A percentile compares a stretch with the other conserved stretches of the same genome.
Evolutionary conservation across 2,329 filamentous ascomycete genomes (phyloP).

Genomic region (Verruconis gallopava): DNA sequence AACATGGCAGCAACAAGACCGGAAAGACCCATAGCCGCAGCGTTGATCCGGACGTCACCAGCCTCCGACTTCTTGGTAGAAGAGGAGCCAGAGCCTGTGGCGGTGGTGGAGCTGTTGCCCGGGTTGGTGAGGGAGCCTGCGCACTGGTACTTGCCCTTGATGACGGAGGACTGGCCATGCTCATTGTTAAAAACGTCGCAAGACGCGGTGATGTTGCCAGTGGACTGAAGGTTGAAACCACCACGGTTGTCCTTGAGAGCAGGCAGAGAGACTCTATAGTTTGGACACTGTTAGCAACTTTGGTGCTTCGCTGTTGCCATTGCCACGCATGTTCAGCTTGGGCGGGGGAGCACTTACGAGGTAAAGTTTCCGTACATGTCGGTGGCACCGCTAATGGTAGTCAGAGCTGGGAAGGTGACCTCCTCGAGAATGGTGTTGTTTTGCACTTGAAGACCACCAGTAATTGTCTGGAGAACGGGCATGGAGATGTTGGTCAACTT

Average conservation of each 20-base stretch:
- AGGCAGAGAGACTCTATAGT: constrained; percentile 54
- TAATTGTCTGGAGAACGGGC: constrained; percentile 52
- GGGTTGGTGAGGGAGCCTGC: constrained; percentile 25
- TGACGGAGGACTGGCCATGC: constrained; percentile 25
- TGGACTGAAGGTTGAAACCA: constrained; percentile 38
- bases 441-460: constrained; percentile 70
- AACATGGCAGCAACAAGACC: constrained; percentile 36
- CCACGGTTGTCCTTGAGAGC: constrained; percentile 32
- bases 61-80: constrained; percentile 24
- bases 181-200: constrained; percentile 31
- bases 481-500: constrained; percentile 61
- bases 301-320: constrained; percentile 16
- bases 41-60: constrained; percentile 26
- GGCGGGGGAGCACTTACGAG: constrained; percentile 46
- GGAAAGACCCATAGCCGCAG: constrained; percentile 28
- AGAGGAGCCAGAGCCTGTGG: constrained; percentile 15
- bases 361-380: constrained; percentile 76
- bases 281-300: too few species aligned
- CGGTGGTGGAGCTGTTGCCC: constrained; percentile 22
- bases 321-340: too few species aligned
- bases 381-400: constrained; percentile 63
- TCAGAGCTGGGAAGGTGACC: constrained; percentile 56
- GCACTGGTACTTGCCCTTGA: constrained; percentile 33
- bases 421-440: constrained; percentile 69
- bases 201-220: constrained; percentile 25